Percentiles rank a stretch among this genome's conserved stretches.
phyloP scores from a whole-genome alignment of 495 filamentous ascomycete species.

The Xylaria intraflava region DNA sequence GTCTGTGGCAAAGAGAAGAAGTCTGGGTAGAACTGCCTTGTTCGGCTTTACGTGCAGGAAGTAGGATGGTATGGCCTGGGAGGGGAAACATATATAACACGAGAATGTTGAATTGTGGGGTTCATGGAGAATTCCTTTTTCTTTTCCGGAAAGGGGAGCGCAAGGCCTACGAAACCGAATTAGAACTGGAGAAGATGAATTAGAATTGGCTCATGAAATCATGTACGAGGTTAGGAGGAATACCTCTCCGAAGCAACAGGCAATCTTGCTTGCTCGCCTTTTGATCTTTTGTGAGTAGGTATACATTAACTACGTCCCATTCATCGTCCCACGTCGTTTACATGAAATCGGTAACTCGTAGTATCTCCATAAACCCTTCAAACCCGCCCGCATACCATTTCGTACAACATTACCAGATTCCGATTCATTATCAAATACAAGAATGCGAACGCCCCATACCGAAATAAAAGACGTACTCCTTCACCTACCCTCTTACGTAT shows the following conservation, averaged over 20 bases:
- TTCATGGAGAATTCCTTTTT: no score
- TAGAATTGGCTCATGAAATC: background rate
- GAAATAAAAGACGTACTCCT: background rate
- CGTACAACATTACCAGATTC: background rate
- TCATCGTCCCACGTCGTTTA: background rate
- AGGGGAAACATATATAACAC: background rate
- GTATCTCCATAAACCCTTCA: no score
- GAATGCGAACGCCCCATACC: background rate
- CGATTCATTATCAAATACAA: background rate
- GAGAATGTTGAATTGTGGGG: no score
- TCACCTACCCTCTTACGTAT: background rate
- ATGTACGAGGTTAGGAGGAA: no score
- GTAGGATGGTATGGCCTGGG: no score
- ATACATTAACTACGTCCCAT: background rate
- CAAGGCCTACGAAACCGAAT: no score
- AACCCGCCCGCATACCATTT: background rate
- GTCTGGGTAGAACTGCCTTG: background rate
- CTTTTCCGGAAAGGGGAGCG: no score
- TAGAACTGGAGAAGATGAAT: no score
- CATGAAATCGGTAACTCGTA: background rate
- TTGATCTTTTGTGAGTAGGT: background rate
- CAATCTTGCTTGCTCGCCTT: background rate
- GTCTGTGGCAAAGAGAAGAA: slow-evolving; percentile 9
- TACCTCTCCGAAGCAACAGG: background rate
- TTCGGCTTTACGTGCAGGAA: no score